phyloP scores from a whole-genome alignment of 2,329 filamentous ascomycete genomes.

The Graphilbum fragrans region DNA sequence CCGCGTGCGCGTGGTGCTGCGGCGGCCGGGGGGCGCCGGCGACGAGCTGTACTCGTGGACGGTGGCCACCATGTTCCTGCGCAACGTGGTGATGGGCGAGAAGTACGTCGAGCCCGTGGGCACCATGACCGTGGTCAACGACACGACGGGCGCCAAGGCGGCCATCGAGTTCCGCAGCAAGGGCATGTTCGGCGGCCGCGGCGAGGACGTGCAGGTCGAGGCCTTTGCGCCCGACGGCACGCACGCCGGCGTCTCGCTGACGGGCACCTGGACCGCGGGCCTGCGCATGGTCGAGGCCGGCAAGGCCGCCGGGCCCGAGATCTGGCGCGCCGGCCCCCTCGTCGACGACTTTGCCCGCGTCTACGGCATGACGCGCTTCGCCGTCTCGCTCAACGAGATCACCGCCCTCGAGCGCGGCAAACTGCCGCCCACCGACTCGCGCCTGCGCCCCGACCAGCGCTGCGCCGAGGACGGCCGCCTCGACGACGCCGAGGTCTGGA shows the following conservation, averaged over 20 bases:
- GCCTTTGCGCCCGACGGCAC: constrained; percentile 55
- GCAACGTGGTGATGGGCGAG: constrained; percentile 94
- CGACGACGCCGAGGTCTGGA: constrained; percentile 73
- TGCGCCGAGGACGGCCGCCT: constrained; percentile 71
- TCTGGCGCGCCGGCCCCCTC: constrained; percentile 70
- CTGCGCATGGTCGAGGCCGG: constrained; percentile 43
- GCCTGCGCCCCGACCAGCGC: constrained; percentile 78
- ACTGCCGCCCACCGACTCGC: constrained; percentile 69
- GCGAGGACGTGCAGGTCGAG: constrained; percentile 77
- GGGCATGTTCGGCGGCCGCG: constrained; percentile 92
- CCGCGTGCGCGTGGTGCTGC: constrained; percentile 64
- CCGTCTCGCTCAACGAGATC: constrained; percentile 76
- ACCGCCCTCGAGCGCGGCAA: constrained; percentile 65
- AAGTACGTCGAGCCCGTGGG: constrained; percentile 96
- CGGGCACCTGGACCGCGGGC: constrained; percentile 73
- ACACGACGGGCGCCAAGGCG: constrained; percentile 71
- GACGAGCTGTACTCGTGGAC: constrained; percentile 85
- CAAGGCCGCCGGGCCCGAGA: constrained; percentile 45
- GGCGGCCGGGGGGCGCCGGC: constrained; percentile 37
- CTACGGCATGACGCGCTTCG: constrained; percentile 83
- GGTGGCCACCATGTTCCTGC: constrained; percentile 76
- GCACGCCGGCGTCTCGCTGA: constrained; percentile 53
- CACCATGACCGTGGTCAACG: constrained; percentile 75
- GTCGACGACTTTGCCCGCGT: constrained; percentile 68
- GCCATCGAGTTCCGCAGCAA: constrained; percentile 86